A percentile compares a stretch with the other conserved stretches of the same genome.
Conservation (phyloP, 176 grass and related monocot genomes). For the Raddia guianensis region DNA sequence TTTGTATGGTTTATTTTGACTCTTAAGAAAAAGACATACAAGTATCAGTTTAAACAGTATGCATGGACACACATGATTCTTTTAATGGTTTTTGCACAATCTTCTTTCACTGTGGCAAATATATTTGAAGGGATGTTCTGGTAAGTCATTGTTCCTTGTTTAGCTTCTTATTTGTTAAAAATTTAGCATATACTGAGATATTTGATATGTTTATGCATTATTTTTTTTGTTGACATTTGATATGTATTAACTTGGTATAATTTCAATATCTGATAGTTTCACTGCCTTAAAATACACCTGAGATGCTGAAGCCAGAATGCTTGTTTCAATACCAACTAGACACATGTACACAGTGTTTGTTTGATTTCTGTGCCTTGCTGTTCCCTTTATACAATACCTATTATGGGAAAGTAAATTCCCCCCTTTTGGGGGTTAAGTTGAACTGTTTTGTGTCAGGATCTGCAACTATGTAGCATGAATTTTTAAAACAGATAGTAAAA, state of each 20-base stretch:
- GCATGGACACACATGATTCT: slow-evolving; percentile 99
- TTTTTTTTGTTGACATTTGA: background rate
- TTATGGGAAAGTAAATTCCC: background rate
- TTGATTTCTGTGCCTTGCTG: slow-evolving; percentile 21
- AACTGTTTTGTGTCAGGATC: slow-evolving; percentile 7
- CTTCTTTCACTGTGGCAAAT: slow-evolving; percentile 98
- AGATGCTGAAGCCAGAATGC: background rate
- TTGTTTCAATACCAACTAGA: background rate
- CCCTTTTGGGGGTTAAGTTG: slow-evolving; percentile 19
- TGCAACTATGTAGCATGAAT: too few relatives aligned
- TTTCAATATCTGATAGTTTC: slow-evolving; percentile 5
- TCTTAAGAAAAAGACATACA: slow-evolving; percentile 98
- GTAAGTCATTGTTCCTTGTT: slow-evolving; percentile 47
- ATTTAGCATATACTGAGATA: background rate
- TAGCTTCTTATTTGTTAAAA: background rate
- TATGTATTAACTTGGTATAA: slow-evolving; percentile 22
- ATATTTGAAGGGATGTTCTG: slow-evolving; percentile 99
- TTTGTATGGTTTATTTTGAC: slow-evolving; percentile 99
- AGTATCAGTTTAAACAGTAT: slow-evolving; percentile 99
- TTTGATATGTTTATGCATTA: background rate
- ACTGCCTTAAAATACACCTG: background rate
- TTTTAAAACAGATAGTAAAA: too few relatives aligned
- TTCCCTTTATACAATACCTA: background rate
- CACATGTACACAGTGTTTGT: slow-evolving; percentile 17
- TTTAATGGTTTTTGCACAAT: slow-evolving; percentile 87